These are phyloP conservation scores for Fusarium globosum DNA, from an alignment of 2,329 filamentous ascomycete species.

Conservation along the genomic window DNA sequence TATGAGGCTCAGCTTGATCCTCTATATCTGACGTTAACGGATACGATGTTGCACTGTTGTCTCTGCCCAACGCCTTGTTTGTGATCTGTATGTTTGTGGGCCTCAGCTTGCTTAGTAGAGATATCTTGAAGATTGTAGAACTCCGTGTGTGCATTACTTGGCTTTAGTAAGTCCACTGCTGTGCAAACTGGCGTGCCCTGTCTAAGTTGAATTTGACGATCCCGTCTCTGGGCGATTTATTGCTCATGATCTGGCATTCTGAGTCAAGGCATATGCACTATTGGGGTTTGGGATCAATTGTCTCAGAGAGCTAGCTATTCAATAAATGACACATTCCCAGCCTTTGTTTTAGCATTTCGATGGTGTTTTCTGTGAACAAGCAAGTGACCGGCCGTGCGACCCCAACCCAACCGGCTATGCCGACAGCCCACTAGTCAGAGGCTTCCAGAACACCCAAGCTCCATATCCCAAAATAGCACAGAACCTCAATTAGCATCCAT, in stretches of 20 bases:
- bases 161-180: background rate
- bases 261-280: background rate
- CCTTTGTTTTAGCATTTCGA: background rate
- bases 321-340: background rate
- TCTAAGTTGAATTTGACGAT: background rate
- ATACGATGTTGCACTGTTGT: conserved; percentile 3
- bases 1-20: background rate
- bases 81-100: background rate
- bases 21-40: conserved; percentile 3
- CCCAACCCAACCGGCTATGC: conserved; percentile 10
- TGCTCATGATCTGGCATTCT: background rate
- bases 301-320: background rate
- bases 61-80: background rate
- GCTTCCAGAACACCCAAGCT: conserved; percentile 11
- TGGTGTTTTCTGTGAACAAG: background rate
- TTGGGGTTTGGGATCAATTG: background rate
- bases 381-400: conserved; percentile 13
- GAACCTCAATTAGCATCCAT: background rate
- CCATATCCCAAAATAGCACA: conserved; percentile 32
- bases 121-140: background rate
- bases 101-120: background rate
- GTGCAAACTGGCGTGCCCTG: background rate
- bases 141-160: background rate
- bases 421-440: conserved; percentile 10
- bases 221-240: background rate